Conservation (phyloP, 1,284 basidiomycete genomes). For the Papiliotrema fonsecae region DNA sequence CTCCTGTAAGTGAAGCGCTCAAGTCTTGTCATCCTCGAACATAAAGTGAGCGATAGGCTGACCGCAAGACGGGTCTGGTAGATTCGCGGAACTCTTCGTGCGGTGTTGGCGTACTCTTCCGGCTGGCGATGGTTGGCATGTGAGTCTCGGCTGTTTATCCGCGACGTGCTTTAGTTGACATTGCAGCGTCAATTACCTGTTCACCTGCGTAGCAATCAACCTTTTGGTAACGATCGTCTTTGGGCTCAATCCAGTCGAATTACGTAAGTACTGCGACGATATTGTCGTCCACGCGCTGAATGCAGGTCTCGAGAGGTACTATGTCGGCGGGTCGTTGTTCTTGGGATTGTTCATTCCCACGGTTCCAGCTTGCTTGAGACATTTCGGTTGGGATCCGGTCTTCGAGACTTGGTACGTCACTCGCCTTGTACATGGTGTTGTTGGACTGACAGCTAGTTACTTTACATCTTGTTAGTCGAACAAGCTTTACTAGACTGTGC, state of each 20-base stretch:
- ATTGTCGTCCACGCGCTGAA: not conserved
- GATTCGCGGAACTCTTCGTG: slow-evolving; percentile 5
- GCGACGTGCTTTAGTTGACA: not conserved
- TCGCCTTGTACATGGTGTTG: not conserved
- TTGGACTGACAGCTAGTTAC: slow-evolving; percentile 1
- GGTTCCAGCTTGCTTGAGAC: not conserved
- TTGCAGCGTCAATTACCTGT: slow-evolving; percentile 23
- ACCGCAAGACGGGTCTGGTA: not conserved
- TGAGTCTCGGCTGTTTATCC: slow-evolving; percentile 7
- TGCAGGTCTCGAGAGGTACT: slow-evolving; percentile 4
- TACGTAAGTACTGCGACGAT: slow-evolving; percentile 9
- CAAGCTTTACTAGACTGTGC: not conserved
- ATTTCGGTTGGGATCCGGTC: slow-evolving; percentile 6
- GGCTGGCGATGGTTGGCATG: slow-evolving; percentile 16
- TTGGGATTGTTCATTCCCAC: slow-evolving; percentile 1
- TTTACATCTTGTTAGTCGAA: not conserved
- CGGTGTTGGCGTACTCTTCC: slow-evolving; percentile 16
- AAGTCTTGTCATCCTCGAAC: too few species aligned
- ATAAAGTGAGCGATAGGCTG: too few species aligned
- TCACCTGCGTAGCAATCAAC: slow-evolving; percentile 24
- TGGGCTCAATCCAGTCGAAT: slow-evolving; percentile 17
- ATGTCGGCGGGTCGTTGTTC: slow-evolving; percentile 3
- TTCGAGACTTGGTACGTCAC: slow-evolving; percentile 2
- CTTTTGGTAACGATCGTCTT: slow-evolving; percentile 20
- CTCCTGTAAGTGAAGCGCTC: slow-evolving; percentile 11